These are phyloP conservation scores for Aaosphaeria pasadenensis DNA, from an alignment of 2,329 filamentous ascomycete species.

Conservation along the genomic window DNA sequence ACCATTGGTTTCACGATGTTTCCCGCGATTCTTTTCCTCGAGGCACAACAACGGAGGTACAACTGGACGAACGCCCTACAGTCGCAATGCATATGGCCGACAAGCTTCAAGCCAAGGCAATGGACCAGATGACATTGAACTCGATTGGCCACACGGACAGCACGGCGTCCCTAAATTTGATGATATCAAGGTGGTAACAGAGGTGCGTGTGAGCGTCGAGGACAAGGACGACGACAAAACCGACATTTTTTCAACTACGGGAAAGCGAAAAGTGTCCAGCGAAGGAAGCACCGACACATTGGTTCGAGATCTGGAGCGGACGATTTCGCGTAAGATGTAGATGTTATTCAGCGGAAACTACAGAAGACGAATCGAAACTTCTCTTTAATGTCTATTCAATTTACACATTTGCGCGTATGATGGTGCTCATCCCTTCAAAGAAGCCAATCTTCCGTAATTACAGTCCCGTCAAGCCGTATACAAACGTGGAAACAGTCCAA, in stretches of 20 bases:
- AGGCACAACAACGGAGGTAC: constrained; percentile 2
- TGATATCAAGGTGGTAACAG: constrained; percentile 5
- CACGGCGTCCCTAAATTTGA: neutral
- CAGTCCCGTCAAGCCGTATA: too few species aligned
- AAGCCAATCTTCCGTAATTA: too few species aligned
- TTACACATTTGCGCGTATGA: too few species aligned
- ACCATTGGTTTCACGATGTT: constrained; percentile 20
- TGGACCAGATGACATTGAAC: neutral
- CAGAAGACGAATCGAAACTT: too few species aligned
- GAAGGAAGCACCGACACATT: constrained; percentile 3
- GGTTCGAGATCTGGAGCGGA: neutral
- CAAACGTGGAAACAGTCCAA: too few species aligned
- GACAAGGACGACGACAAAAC: neutral
- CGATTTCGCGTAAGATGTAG: too few species aligned
- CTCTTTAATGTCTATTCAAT: too few species aligned
- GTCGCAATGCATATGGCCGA: constrained; percentile 1
- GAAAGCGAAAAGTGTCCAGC: neutral
- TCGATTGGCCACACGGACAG: neutral
- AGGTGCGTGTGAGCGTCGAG: constrained; percentile 4
- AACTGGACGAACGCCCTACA: neutral
- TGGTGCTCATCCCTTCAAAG: too few species aligned
- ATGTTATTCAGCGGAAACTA: too few species aligned
- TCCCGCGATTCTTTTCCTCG: constrained; percentile 20
- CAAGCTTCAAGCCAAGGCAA: neutral
- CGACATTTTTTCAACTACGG: neutral